Base-by-base conservation (phyloP, 768 basidiomycete genomes). In the Lentinula aciculospora region DNA sequence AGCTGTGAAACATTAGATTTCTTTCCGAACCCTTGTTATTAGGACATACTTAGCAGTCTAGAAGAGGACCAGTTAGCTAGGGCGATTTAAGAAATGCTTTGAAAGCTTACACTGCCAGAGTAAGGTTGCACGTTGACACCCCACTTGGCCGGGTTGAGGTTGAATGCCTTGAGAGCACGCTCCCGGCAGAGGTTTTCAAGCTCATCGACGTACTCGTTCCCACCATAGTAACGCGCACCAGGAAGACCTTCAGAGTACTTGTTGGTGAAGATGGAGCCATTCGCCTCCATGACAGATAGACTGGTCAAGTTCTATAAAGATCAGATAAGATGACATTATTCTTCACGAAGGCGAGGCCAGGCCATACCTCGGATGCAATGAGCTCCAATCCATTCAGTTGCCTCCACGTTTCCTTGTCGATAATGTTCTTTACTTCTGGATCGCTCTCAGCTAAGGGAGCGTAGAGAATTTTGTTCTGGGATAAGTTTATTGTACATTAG, bases 241-340 rank as follows among this genome's bases (percentile, higher is more conserved):
- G 97, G 97, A 48, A 98, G 92, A 79, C 97, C 97, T 76, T 98
- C 97, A 21, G 97, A 98, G 81, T 97, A 97, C 77, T 98, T 98
- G 85, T 97, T 97, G 70, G 96, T 98, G 69, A 98, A 73, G 71
- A 99, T 95, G 56, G 96, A 98, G 50, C 97, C 97, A 74, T 98
- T 98, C 62, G 95, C 96, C 75, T 98, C 92, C 89, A 98, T 95
- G 53, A 92, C 87, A 25, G 96, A 94, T 66, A 85, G 81, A 66
- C 93, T 94, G 59, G 97, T 98, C 81, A 99, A 76, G 79, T 98
- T 98, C 96, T 96, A 61, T 29, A 28, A 10, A 10, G 29, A 56
- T 61, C 25, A 4, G 27, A 58, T 47, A 7, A 40, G n/a, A 5
- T n/a, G n/a, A n/a, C n/a, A n/a, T n/a, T n/a, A n/a, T 25, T 3